Conservation (phyloP, 345 rosid genomes). For the Syzygium grande region DNA sequence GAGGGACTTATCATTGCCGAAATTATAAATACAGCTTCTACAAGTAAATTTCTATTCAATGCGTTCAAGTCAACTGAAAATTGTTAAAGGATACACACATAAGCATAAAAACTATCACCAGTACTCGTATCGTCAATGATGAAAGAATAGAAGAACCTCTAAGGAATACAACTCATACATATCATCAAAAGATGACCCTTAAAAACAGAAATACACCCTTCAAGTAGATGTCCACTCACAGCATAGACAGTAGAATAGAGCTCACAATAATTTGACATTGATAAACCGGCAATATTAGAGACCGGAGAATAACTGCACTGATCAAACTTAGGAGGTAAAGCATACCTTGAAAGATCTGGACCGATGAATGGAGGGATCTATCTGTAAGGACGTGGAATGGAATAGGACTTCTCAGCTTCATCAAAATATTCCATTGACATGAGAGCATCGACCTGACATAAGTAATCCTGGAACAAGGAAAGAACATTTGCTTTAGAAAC, state of each 20-base stretch:
- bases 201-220: background rate
- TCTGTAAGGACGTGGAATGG: slow-evolving; percentile 29
- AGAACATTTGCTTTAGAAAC: background rate
- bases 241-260: background rate
- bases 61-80: background rate
- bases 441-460: slow-evolving; percentile 79
- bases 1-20: background rate
- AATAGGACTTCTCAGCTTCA: slow-evolving; percentile 60
- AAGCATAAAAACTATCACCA: background rate
- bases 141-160: background rate
- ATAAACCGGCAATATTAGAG: background rate
- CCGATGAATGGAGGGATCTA: slow-evolving; percentile 66
- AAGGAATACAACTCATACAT: background rate
- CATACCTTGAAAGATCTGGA: slow-evolving; percentile 73
- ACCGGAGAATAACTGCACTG: background rate
- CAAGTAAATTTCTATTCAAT: background rate
- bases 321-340: background rate
- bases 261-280: background rate
- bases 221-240: background rate
- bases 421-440: slow-evolving; percentile 53
- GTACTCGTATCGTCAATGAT: background rate
- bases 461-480: slow-evolving; percentile 32
- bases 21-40: background rate
- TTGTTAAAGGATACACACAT: background rate
- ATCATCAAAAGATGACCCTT: background rate